A percentile compares a stretch with the other conserved stretches of the same genome.
Evolutionary conservation across 805 yeast species (phyloP).

Genomic region (Cyberlindnera euphorbiiphila): DNA sequence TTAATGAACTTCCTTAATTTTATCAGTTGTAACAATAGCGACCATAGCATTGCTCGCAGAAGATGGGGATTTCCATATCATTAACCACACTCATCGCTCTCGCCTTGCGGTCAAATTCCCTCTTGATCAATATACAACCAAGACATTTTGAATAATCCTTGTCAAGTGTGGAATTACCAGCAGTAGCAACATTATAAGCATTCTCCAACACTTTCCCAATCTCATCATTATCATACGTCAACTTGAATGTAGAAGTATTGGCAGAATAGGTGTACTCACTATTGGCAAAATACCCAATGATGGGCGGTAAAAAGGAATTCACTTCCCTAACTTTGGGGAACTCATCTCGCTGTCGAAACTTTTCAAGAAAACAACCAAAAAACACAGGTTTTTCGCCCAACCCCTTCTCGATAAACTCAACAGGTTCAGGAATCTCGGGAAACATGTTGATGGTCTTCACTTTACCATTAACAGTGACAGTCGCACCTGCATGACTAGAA

Average conservation of each 20-base stretch:
- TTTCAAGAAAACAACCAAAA: conserved; percentile 60
- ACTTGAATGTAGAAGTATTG: conserved; percentile 57
- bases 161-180: conserved; percentile 36
- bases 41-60: conserved; percentile 36
- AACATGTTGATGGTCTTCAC: conserved; percentile 40
- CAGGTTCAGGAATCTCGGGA: conserved; percentile 59
- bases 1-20: too few species aligned
- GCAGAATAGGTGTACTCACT: conserved; percentile 38
- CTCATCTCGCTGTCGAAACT: conserved; percentile 14
- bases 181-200: conserved; percentile 49
- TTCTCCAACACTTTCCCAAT: conserved; percentile 43
- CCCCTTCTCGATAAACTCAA: conserved; percentile 43
- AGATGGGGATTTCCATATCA: conserved; percentile 27
- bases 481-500: conserved; percentile 23
- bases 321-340: conserved; percentile 12
- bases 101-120: conserved; percentile 43
- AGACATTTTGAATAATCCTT: conserved; percentile 42
- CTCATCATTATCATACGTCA: conserved; percentile 45
- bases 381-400: conserved; percentile 64
- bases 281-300: conserved; percentile 51
- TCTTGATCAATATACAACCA: conserved; percentile 53
- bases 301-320: conserved; percentile 41
- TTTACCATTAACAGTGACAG: conserved; percentile 37
- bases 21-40: conserved; percentile 37
- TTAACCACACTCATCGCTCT: conserved; percentile 21